Base-by-base conservation (phyloP, 768 basidiomycete genomes). In the Trametes meyenii region DNA sequence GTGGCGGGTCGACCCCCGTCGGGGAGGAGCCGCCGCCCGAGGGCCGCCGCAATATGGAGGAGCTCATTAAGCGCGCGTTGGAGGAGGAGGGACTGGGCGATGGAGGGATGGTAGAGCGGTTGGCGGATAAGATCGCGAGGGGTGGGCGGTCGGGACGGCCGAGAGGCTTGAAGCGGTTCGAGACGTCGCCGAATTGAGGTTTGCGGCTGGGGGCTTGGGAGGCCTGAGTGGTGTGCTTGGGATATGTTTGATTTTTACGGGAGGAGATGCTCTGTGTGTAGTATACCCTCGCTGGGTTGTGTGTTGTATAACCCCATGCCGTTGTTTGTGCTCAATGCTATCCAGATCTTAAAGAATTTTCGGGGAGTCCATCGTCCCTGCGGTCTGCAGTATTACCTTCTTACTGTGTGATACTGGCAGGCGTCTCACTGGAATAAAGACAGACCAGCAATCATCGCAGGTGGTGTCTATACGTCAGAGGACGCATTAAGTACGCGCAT, bases 91-190 rank as follows among this genome's bases (percentile, higher is more conserved):
- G 73, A 42, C 54, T 67, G 42, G 79, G 76, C 3, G 83, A 80
- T 11, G 80, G 78, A 0, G 82, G 77, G 50, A 76, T 82, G 35
- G 82, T 86, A 19, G 88, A 89, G 67, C 74, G 79, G 64, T 71
- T 90, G 58, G 87, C 87, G 61, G 87, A 88, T 45, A 75, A 77
- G 67, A 82, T 89, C 64, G 85, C 89, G 35, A 76, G 79, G 52
- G 83, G 80, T 35, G 74, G 83, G 64, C 74, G 69, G 61, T 74
- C 78, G 14, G 80, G 77, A 51, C 73, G 81, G 64, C 85, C 84
- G 14, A 69, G 73, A 24, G 78, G 81, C 46, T 73, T 89, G 70
- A 90, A 87, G 79, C 79, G 88, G 69, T 82, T 83, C 67, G 88
- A 85, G 58, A 88, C 86, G 21, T 75, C 83, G 29, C 63, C 62